A percentile compares a stretch with the other conserved stretches of the same genome.
Evolutionary conservation across 179 eudicot species (phyloP).

Genomic region (Gypsophila paniculata): DNA sequence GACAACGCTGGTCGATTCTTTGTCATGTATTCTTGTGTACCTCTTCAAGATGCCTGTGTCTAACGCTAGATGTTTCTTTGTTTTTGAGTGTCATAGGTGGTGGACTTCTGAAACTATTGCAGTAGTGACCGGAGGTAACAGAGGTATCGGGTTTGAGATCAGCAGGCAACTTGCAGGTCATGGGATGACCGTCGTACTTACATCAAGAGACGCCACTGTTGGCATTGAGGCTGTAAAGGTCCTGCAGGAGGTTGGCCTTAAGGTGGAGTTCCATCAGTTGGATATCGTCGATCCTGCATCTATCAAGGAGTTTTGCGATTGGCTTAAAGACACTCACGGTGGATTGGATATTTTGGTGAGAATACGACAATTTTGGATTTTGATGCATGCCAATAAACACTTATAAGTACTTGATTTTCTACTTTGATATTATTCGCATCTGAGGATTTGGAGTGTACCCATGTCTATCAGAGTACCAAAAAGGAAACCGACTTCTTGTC

Average conservation of each 20-base stretch:
- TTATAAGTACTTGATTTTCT: background rate
- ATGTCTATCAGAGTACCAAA: background rate
- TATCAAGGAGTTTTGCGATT: conserved; percentile 45
- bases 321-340: conserved; percentile 62
- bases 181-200: conserved; percentile 71
- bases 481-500: background rate
- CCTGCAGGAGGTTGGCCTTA: conserved; percentile 72
- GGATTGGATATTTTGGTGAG: conserved; percentile 83
- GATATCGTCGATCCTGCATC: conserved; percentile 68
- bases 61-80: background rate
- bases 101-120: conserved; percentile 81
- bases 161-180: conserved; percentile 68
- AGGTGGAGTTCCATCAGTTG: conserved; percentile 73
- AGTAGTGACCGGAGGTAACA: conserved; percentile 88
- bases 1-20: background rate
- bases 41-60: background rate
- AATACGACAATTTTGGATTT: background rate
- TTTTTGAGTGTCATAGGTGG: conserved; percentile 52
- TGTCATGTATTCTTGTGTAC: background rate
- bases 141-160: conserved; percentile 97
- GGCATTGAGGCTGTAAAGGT: conserved; percentile 89
- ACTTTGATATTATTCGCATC: background rate
- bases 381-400: background rate
- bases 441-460: background rate
- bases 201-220: conserved; percentile 68